Conservation (phyloP, 495 filamentous ascomycete genomes). For the Podospora tetraspora region DNA sequence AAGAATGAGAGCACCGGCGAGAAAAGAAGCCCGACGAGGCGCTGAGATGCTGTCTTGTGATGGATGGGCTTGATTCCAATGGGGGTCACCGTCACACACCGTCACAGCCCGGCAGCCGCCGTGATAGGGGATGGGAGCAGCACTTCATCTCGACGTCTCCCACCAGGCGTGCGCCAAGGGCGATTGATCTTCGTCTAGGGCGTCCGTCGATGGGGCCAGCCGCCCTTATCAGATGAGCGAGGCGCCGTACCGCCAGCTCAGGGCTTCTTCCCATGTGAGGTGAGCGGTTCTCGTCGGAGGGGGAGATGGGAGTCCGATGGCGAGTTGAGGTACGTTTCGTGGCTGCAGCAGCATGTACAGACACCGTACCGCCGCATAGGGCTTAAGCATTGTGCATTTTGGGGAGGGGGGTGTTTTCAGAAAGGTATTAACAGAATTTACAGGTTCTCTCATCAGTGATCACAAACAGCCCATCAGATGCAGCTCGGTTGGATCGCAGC, state of each 20-base stretch:
- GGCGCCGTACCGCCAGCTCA: not conserved
- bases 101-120: conserved; percentile 15
- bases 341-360: conserved; percentile 5
- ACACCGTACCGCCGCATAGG: not conserved
- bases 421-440: not conserved
- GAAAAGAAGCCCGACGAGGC: not conserved
- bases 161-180: conserved; percentile 1
- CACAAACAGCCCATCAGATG: conserved; percentile 11
- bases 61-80: conserved; percentile 8
- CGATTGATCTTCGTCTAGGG: not conserved
- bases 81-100: conserved; percentile 6
- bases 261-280: not conserved
- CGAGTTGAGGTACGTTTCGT: conserved; percentile 3
- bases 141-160: not conserved
- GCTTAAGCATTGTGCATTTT: not conserved
- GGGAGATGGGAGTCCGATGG: not conserved
- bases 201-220: not conserved
- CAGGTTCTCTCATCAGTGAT: not conserved
- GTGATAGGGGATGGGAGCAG: not conserved
- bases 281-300: not conserved
- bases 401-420: not conserved
- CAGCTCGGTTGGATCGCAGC: conserved; percentile 22
- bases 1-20: not conserved
- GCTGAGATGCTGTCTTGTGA: conserved; percentile 10
- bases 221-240: not conserved